These are phyloP conservation scores for Skeletonema costatum DNA, from an alignment of 108 stramenopile genomes.

Conservation along the genomic window DNA sequence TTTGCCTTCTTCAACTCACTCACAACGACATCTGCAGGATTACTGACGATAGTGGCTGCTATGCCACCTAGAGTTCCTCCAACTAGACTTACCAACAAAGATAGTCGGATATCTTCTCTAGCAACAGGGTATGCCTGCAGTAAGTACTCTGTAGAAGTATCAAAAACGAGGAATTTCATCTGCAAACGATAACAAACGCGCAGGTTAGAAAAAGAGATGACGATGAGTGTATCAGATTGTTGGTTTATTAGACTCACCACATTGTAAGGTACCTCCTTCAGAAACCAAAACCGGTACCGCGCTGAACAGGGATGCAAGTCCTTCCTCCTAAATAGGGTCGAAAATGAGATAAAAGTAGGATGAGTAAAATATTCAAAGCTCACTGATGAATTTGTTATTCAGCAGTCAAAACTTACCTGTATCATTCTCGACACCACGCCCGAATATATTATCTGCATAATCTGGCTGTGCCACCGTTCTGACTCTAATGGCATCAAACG, in stretches of 20 bases:
- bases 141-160: constrained; percentile 52
- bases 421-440: constrained; percentile 58
- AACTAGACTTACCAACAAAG: constrained; percentile 64
- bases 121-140: constrained; percentile 66
- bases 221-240: too few relatives aligned
- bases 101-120: constrained; percentile 71
- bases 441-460: constrained; percentile 61
- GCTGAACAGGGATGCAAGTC: constrained; percentile 60
- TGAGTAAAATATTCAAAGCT: too few relatives aligned
- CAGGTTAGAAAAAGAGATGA: too few relatives aligned
- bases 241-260: background rate
- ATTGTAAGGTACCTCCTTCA: constrained; percentile 44
- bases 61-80: constrained; percentile 73
- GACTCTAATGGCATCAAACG: constrained; percentile 75
- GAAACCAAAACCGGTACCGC: constrained; percentile 52
- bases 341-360: background rate
- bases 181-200: too few relatives aligned
- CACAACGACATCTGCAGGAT: constrained; percentile 75
- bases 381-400: background rate
- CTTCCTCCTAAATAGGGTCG: constrained; percentile 48
- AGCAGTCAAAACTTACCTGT: background rate
- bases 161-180: constrained; percentile 71
- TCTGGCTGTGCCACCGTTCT: constrained; percentile 70
- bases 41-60: constrained; percentile 64
- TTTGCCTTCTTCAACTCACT: constrained; percentile 76